Evolutionary conservation across 2,329 filamentous ascomycete species (phyloP), one percentile per base, ranked within the genome.

Genomic region (Colletotrichum liriopes): DNA sequence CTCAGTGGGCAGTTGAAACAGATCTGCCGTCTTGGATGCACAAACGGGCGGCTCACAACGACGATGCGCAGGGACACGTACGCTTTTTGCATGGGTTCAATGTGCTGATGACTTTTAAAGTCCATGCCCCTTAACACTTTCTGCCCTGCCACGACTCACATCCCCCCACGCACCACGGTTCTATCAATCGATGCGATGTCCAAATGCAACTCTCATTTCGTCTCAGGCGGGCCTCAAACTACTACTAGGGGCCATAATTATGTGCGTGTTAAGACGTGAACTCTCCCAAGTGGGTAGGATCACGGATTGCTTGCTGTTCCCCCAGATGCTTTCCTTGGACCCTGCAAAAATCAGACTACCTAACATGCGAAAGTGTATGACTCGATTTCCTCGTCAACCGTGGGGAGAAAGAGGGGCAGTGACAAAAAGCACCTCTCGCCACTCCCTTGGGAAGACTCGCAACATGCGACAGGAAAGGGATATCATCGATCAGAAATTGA

Each of bases 401-500:
- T 54, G 32, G 23, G 37, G 23, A 23, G 54, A 26, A 23, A 47
- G 35, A 59, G 59, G 45, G 29, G 35, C 54, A 12, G 32, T 23
- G 16, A 29, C 16, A 11, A 23, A 39, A 41, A 37, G 3, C 16
- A 12, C 43, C 14, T 39, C 26, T 61, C 29, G 5, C 11, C 45
- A 39, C 29, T 32, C 39, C 59, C 65, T 23, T 43, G 45, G 32
- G 51, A 69, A 41, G 69, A 69, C 69, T 69, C 69, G 69, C 65
- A 23, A 54, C 59, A 63, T 45, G 65, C 68, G 58, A 60, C 39
- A 59, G 63, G 72, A 73, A 67, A 68, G 65, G 67, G 71, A 74
- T 73, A 73, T 73, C 71, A 73, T 68, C 67, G 45, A 56, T 68
- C 23, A 66, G 32, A 69, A 71, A 56, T 49, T 54, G 51, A 68